phyloP scores from a whole-genome alignment of 2,329 filamentous ascomycete genomes.

The Pestalotiopsis sp. region DNA sequence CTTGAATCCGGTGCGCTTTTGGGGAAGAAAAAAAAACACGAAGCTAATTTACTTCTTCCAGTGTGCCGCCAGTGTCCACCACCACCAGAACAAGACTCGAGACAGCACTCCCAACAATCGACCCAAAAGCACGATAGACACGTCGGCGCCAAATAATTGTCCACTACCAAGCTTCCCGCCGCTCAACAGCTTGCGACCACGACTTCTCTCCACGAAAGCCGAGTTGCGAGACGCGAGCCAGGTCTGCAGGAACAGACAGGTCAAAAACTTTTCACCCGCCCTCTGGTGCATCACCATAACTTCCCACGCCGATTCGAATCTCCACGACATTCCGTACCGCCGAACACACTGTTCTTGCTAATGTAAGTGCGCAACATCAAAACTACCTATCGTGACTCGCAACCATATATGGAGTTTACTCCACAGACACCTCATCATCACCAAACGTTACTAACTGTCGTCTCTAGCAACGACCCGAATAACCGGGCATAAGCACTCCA shows the following conservation, averaged over 20 bases:
- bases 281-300: background rate
- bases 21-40: background rate
- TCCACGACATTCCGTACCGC: background rate
- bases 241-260: constrained; percentile 11
- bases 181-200: background rate
- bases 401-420: background rate
- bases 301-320: background rate
- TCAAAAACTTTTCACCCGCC: background rate
- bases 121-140: background rate
- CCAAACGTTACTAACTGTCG: background rate
- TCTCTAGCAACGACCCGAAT: background rate
- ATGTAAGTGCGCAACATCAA: background rate
- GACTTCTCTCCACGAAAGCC: background rate
- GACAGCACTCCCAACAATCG: background rate
- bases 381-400: background rate
- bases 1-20: background rate
- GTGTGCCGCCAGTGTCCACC: background rate
- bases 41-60: background rate
- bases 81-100: background rate
- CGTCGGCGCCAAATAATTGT: background rate
- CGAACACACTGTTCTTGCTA: background rate
- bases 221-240: background rate
- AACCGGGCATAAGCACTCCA: background rate
- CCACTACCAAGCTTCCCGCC: background rate
- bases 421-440: background rate